Evolutionary conservation across 1,284 basidiomycete species (phyloP).

Genomic region (Singerocomus inundabilis): DNA sequence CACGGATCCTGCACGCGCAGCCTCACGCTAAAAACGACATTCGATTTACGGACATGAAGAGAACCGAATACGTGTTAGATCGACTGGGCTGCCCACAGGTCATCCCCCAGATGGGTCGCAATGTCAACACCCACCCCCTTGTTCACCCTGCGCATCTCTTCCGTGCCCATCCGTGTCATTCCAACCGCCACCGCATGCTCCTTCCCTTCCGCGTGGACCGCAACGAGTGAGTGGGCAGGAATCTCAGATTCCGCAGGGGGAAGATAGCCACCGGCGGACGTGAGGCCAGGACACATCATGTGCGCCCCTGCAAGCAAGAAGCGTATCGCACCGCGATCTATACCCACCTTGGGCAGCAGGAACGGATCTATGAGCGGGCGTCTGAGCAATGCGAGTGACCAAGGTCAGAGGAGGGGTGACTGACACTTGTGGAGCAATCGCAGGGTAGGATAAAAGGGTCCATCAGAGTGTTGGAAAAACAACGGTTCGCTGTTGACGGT

Average conservation of each 20-base stretch:
- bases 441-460: conserved; percentile 87
- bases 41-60: not conserved
- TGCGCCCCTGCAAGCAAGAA: conserved; percentile 92
- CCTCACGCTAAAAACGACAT: not conserved
- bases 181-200: conserved; percentile 90
- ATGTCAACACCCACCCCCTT: conserved; percentile 93
- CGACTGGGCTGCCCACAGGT: conserved; percentile 79
- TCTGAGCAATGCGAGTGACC: conserved; percentile 2
- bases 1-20: not conserved
- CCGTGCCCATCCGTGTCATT: conserved; percentile 77
- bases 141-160: conserved; percentile 87
- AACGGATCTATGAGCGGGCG: conserved; percentile 68
- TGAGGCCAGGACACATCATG: conserved; percentile 98
- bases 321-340: conserved; percentile 97
- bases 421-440: conserved; percentile 88
- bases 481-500: conserved; percentile 84
- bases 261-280: conserved; percentile 87
- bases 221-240: conserved; percentile 72
- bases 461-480: conserved; percentile 98
- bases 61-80: conserved; percentile 43
- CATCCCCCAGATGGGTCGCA: conserved; percentile 84
- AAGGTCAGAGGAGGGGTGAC: conserved; percentile 31
- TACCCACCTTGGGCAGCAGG: conserved; percentile 83
- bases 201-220: conserved; percentile 95
- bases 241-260: conserved; percentile 75